These are phyloP conservation scores for Komagataella ulmi DNA, from an alignment of 805 yeast species.

Conservation along the genomic window DNA sequence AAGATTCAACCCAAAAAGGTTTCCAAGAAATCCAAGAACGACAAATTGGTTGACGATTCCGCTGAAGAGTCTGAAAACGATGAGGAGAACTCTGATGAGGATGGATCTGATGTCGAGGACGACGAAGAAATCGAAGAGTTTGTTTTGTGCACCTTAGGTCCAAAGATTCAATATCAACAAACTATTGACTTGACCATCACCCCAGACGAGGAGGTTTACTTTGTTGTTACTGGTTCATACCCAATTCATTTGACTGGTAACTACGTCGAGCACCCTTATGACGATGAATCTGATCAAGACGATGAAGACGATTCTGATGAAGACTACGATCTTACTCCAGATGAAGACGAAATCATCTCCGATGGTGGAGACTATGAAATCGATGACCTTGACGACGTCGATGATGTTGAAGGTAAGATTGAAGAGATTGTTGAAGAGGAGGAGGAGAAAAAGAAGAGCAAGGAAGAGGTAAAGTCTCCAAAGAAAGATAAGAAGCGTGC, in stretches of 20 bases:
- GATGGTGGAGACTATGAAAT: conserved; percentile 38
- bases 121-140: conserved; percentile 75
- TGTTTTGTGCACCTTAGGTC: conserved; percentile 82
- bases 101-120: conserved; percentile 43
- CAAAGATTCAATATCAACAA: conserved; percentile 79
- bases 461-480: conserved; percentile 16
- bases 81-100: conserved; percentile 41
- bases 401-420: conserved; percentile 59
- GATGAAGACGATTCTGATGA: conserved; percentile 34
- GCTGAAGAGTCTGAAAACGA: conserved; percentile 34
- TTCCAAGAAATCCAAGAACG: conserved; percentile 9
- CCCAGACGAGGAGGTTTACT: conserved; percentile 89
- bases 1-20: conserved; percentile 7
- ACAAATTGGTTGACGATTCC: conserved; percentile 18
- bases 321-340: conserved; percentile 61
- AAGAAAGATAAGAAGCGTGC: conserved; percentile 11
- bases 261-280: conserved; percentile 92
- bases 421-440: conserved; percentile 64
- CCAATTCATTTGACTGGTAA: conserved; percentile 89
- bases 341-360: conserved; percentile 48
- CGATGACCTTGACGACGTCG: conserved; percentile 54
- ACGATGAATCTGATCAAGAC: conserved; percentile 41
- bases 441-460: conserved; percentile 22
- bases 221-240: conserved; percentile 93
- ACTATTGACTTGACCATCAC: conserved; percentile 78